Conservation (phyloP, 2,329 filamentous ascomycete species). For the Alternaria solani region DNA sequence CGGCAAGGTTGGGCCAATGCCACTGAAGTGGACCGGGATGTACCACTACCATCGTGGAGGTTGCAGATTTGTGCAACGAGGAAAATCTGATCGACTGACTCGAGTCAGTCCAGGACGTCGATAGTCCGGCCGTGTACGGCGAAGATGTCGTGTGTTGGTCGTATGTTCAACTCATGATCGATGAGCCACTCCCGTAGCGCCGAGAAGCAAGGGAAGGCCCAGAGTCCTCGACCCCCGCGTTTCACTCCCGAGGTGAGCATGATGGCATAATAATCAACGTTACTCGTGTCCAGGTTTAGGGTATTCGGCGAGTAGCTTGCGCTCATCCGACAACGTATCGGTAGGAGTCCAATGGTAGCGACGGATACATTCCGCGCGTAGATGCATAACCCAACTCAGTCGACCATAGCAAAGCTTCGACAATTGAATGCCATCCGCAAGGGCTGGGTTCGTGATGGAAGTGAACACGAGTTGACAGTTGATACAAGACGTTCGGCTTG, state of each 20-base stretch:
- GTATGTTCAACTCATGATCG: background rate
- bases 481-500: background rate
- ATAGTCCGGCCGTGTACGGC: slow-evolving; percentile 11
- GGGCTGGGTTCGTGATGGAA: background rate
- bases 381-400: slow-evolving; percentile 20
- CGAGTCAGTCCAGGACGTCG: background rate
- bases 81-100: background rate
- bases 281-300: slow-evolving; percentile 16
- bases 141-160: slow-evolving; percentile 1
- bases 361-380: slow-evolving; percentile 28
- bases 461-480: background rate
- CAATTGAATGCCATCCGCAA: background rate
- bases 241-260: slow-evolving; percentile 7
- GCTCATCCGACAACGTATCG: slow-evolving; percentile 39
- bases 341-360: slow-evolving; percentile 14
- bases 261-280: slow-evolving; percentile 26
- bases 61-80: background rate
- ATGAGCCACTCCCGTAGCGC: background rate
- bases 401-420: slow-evolving; percentile 8
- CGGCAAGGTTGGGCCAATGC: background rate
- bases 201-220: background rate
- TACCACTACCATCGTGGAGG: background rate
- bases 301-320: slow-evolving; percentile 23
- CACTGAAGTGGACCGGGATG: background rate
- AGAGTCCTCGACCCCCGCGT: slow-evolving; percentile 15